Percentiles rank a stretch among this genome's conserved stretches.
phyloP scores from a whole-genome alignment of 805 yeast genomes.

The Pichia paraexigua region DNA sequence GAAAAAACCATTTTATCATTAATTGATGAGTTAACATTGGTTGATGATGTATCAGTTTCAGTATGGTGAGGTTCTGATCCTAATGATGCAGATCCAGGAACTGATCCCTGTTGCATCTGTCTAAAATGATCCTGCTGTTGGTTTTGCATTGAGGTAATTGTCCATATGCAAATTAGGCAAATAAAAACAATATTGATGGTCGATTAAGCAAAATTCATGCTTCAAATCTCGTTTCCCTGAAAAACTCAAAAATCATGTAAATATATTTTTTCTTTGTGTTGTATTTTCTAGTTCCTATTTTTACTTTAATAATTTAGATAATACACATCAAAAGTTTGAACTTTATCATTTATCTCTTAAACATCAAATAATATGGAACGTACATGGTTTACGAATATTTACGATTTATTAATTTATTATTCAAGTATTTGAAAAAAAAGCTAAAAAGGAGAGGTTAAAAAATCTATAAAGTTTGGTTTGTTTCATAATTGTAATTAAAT shows the following conservation, averaged over 20 bases:
- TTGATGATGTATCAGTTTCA: background rate
- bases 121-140: background rate
- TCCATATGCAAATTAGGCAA: background rate
- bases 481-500: too few relatives aligned
- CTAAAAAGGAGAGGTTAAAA: background rate
- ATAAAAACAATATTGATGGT: background rate
- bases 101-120: background rate
- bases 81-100: background rate
- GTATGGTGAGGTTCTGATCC: background rate
- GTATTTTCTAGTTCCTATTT: too few relatives aligned
- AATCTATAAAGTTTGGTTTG: background rate
- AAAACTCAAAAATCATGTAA: background rate
- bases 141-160: background rate
- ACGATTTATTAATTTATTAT: too few relatives aligned
- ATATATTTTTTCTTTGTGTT: too few relatives aligned
- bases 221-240: background rate
- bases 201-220: background rate
- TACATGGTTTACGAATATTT: too few relatives aligned
- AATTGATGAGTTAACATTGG: slow-evolving; percentile 28
- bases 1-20: slow-evolving; percentile 79
- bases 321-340: too few relatives aligned
- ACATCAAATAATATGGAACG: too few relatives aligned
- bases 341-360: too few relatives aligned
- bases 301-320: too few relatives aligned
- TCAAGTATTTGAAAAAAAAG: background rate